Evolutionary conservation across 768 basidiomycete species (phyloP).

Genomic region (Peribolospora kevripleyi): DNA sequence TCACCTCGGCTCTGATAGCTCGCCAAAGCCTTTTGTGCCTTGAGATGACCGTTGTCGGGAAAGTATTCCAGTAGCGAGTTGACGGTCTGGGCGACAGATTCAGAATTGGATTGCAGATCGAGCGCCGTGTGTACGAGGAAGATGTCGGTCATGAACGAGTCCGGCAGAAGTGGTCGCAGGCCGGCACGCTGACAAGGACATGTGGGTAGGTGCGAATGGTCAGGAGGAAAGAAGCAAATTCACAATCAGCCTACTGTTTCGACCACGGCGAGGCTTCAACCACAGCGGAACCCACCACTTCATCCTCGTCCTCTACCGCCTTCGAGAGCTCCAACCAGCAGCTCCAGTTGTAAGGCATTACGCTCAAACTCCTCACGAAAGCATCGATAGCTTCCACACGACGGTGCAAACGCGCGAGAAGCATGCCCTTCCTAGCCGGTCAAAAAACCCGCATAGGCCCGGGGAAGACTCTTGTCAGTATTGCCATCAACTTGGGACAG

Average conservation of each 20-base stretch:
- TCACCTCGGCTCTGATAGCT: constrained; percentile 75
- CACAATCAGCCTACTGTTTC: neutral
- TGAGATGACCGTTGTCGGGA: constrained; percentile 58
- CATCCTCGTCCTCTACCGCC: constrained; percentile 30
- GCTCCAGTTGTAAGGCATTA: constrained; percentile 84
- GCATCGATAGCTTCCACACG: constrained; percentile 69
- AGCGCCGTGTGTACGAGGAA: constrained; percentile 78
- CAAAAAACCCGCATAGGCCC: too few relatives aligned
- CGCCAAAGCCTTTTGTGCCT: constrained; percentile 61
- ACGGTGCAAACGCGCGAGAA: constrained; percentile 51
- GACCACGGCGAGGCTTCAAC: constrained; percentile 1
- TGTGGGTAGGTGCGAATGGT: constrained; percentile 1
- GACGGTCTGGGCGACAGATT: constrained; percentile 57
- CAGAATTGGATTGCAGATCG: constrained; percentile 68
- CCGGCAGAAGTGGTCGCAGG: constrained; percentile 26
- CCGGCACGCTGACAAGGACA: constrained; percentile 16
- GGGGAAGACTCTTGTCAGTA: too few relatives aligned
- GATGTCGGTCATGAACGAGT: constrained; percentile 35
- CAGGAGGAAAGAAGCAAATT: constrained; percentile 2
- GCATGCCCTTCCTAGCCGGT: constrained; percentile 43
- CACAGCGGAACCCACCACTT: constrained; percentile 36
- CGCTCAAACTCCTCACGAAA: constrained; percentile 45
- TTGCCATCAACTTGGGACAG: too few relatives aligned
- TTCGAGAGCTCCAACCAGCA: constrained; percentile 47
- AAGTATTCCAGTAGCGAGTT: constrained; percentile 60